phyloP scores from a whole-genome alignment of 2,329 filamentous ascomycete genomes.

The Albifimbria verrucaria region DNA sequence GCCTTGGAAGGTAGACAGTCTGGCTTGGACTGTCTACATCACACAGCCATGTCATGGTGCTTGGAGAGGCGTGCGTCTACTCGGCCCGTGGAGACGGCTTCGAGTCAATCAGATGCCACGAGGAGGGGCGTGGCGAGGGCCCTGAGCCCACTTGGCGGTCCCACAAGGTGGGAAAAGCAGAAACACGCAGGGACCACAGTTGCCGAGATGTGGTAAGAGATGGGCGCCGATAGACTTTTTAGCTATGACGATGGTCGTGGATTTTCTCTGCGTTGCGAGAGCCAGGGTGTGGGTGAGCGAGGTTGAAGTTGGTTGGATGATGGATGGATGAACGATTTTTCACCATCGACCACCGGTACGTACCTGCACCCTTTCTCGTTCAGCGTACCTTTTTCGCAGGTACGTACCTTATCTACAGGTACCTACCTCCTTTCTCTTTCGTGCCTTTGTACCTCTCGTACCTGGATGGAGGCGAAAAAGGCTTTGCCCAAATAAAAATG shows the following conservation, averaged over 20 bases:
- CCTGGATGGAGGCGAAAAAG: no score
- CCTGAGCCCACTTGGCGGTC: constrained; percentile 6
- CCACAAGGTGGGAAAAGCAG: constrained; percentile 3
- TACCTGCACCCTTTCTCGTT: no score
- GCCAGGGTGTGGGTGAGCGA: constrained; percentile 10
- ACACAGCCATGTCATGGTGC: background rate
- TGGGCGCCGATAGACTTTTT: constrained; percentile 1
- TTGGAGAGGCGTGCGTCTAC: background rate
- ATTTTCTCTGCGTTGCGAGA: no score
- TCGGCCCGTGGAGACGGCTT: background rate
- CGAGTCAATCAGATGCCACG: background rate
- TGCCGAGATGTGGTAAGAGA: background rate
- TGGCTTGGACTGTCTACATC: background rate
- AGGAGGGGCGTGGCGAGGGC: constrained; percentile 3
- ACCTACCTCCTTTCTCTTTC: no score
- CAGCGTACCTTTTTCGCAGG: no score
- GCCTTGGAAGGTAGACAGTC: background rate
- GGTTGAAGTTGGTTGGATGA: constrained; percentile 5
- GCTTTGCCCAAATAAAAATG: no score
- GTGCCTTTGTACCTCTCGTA: no score
- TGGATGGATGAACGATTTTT: constrained; percentile 2
- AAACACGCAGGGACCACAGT: background rate
- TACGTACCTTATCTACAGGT: no score
- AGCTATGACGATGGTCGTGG: background rate
- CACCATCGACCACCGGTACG: no score